These are phyloP conservation scores for Agrocybe pediades DNA, from an alignment of 768 basidiomycete species.

Conservation along the genomic window DNA sequence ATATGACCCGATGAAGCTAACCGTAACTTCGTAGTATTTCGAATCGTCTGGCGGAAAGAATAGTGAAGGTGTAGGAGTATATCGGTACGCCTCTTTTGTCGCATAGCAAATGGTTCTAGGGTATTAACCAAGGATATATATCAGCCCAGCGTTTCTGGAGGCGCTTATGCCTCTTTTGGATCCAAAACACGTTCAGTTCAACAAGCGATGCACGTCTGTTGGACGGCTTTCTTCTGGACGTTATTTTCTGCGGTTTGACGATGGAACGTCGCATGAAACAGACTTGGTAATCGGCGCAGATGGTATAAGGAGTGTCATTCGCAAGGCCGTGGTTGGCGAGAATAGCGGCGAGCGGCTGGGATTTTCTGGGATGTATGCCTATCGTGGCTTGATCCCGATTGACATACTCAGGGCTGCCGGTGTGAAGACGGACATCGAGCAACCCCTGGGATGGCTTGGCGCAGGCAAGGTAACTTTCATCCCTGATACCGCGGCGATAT, in stretches of 20 bases:
- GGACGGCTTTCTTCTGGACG: constrained; percentile 22
- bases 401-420: constrained; percentile 38
- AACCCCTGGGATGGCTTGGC: constrained; percentile 43
- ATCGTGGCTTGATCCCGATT: constrained; percentile 45
- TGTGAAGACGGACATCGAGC: constrained; percentile 36
- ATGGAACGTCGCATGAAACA: constrained; percentile 41
- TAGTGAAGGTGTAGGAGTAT: constrained; percentile 45
- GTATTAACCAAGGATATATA: background rate
- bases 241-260: constrained; percentile 43
- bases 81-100: too few species aligned
- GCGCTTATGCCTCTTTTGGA: constrained; percentile 44
- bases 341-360: constrained; percentile 36
- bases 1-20: background rate
- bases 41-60: constrained; percentile 19
- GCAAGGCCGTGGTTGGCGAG: constrained; percentile 48
- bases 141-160: constrained; percentile 50
- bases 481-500: background rate
- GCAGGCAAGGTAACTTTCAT: constrained; percentile 38
- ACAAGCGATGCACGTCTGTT: constrained; percentile 46
- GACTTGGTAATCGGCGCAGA: constrained; percentile 50
- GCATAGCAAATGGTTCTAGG: too few species aligned
- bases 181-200: constrained; percentile 41
- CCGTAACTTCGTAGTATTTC: constrained; percentile 1
- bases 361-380: constrained; percentile 48
- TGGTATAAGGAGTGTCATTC: constrained; percentile 50